Evolutionary conservation across 768 basidiomycete genomes (phyloP).

Genomic region (Pisolithus sp.): DNA sequence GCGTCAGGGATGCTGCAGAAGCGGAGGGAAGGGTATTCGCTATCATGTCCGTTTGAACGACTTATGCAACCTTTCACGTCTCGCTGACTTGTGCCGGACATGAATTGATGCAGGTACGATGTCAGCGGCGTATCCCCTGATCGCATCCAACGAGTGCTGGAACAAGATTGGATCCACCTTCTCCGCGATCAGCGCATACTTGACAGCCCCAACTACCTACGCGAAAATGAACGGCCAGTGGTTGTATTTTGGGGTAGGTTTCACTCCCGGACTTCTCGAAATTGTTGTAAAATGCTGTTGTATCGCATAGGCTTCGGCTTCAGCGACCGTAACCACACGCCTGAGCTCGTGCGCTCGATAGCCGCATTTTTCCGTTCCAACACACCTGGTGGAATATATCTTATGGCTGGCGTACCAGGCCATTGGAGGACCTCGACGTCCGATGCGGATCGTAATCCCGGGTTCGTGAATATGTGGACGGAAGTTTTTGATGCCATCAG

Average conservation of each 20-base stretch:
- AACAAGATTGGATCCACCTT: constrained; percentile 72
- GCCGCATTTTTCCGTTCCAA: constrained; percentile 50
- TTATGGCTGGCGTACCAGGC: constrained; percentile 64
- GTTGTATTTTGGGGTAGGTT: constrained; percentile 64
- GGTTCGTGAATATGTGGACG: constrained; percentile 62
- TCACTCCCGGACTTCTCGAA: background rate
- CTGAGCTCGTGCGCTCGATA: constrained; percentile 49
- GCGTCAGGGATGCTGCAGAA: constrained; percentile 73
- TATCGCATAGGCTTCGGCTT: constrained; percentile 59
- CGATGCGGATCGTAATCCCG: constrained; percentile 66
- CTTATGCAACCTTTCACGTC: background rate
- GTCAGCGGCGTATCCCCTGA: constrained; percentile 71
- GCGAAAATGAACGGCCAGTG: constrained; percentile 63
- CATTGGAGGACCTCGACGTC: constrained; percentile 69
- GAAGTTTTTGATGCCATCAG: constrained; percentile 76
- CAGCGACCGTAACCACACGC: constrained; percentile 52
- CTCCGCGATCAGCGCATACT: constrained; percentile 53
- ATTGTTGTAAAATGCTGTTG: background rate
- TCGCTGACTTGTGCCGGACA: background rate
- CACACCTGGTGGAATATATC: constrained; percentile 68
- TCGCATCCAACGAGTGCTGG: constrained; percentile 58
- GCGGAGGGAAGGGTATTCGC: constrained; percentile 75
- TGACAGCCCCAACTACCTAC: constrained; percentile 68
- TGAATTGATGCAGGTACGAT: constrained; percentile 56
- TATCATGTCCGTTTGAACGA: constrained; percentile 56